Evolutionary conservation across 352 stramenopile species (phyloP).

Genomic region (Globisporangium lucens): DNA sequence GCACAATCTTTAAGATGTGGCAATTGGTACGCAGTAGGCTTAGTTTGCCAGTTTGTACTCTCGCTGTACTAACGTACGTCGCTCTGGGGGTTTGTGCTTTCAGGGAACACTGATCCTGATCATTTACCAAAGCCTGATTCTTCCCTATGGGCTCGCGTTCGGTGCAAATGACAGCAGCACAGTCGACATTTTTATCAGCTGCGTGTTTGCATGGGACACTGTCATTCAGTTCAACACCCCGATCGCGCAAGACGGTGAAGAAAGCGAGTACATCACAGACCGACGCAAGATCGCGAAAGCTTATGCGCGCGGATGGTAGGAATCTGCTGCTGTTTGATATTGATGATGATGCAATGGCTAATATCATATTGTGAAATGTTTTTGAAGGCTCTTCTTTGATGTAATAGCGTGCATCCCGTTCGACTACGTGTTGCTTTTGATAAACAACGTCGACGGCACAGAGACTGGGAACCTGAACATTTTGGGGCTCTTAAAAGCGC

Average conservation of each 20-base stretch:
- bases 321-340: not conserved
- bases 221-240: conserved; percentile 77
- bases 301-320: conserved; percentile 63
- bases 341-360: not conserved
- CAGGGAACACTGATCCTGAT: conserved; percentile 68
- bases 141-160: conserved; percentile 69
- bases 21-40: conserved; percentile 42
- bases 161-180: conserved; percentile 39
- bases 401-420: conserved; percentile 75
- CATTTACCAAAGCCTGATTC: conserved; percentile 73
- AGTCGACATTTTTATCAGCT: conserved; percentile 59
- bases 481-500: conserved; percentile 61
- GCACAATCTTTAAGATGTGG: conserved; percentile 67
- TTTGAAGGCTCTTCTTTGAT: conserved; percentile 71
- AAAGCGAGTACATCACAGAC: conserved; percentile 60
- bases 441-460: conserved; percentile 40
- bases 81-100: not conserved
- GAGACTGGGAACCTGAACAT: conserved; percentile 48
- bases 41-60: not conserved
- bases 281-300: conserved; percentile 45
- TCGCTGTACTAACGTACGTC: not conserved
- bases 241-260: conserved; percentile 34
- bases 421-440: conserved; percentile 52
- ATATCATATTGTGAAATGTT: not conserved
- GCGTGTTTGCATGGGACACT: conserved; percentile 70